phyloP scores from a whole-genome alignment of 805 yeast genomes.

The Cyberlindnera xishuangbannaensis region DNA sequence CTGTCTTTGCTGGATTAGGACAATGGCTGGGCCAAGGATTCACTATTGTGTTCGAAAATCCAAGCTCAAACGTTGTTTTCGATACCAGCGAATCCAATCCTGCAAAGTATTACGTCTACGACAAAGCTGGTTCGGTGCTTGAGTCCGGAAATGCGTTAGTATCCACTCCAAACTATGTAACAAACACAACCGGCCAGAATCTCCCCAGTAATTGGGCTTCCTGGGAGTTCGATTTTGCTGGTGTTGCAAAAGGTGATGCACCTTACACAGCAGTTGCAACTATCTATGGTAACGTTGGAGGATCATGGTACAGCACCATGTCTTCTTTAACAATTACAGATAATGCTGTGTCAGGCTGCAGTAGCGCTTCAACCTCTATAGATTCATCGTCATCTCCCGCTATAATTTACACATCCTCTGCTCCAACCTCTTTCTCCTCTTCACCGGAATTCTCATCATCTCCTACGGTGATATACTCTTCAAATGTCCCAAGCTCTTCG shows the following conservation, averaged over 20 bases:
- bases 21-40: slow-evolving; percentile 2
- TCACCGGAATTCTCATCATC: slow-evolving; percentile 1
- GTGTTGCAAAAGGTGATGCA: neutral
- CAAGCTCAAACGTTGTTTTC: neutral
- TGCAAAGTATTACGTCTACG: slow-evolving; percentile 1
- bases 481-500: too few relatives aligned
- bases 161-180: slow-evolving; percentile 2
- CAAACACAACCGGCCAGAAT: slow-evolving; percentile 5
- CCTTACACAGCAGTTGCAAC: slow-evolving; percentile 1
- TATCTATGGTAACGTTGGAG: slow-evolving; percentile 1
- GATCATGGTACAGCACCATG: neutral
- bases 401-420: neutral
- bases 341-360: neutral
- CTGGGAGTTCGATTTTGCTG: slow-evolving; percentile 1
- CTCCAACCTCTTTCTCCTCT: slow-evolving; percentile 1
- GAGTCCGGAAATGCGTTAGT: slow-evolving; percentile 3
- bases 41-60: neutral
- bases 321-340: neutral
- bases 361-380: neutral
- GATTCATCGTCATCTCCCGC: neutral
- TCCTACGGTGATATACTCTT: too few relatives aligned
- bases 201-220: slow-evolving; percentile 4
- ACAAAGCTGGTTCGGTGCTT: slow-evolving; percentile 1
- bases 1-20: neutral
- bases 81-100: neutral